These are phyloP conservation scores for Pseudopyrenochaeta lycopersici DNA, from an alignment of 2,329 filamentous ascomycete genomes.

Conservation along the genomic window DNA sequence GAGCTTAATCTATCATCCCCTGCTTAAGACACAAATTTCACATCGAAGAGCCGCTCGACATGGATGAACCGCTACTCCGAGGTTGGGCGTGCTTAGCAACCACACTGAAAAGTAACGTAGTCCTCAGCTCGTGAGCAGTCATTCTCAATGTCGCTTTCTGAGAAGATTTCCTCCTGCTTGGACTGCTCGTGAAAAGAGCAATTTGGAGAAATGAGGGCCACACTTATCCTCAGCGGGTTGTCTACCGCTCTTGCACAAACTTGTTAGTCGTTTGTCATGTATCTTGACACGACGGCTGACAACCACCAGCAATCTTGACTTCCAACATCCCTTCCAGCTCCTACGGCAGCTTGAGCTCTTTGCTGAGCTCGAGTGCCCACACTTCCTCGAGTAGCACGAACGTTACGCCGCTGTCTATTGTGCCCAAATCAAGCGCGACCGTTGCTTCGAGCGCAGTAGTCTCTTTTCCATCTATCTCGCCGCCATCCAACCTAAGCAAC, in stretches of 20 bases:
- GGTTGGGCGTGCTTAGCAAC: not conserved
- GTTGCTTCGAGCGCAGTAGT: not conserved
- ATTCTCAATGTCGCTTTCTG: not conserved
- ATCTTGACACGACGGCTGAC: not conserved
- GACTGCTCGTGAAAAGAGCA: not conserved
- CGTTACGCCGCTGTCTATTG: not conserved
- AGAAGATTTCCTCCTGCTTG: not conserved
- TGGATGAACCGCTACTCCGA: conserved; percentile 1
- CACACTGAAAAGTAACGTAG: not conserved
- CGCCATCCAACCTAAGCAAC: conserved; percentile 6
- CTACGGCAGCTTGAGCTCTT: conserved; percentile 5
- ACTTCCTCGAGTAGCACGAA: conserved; percentile 3
- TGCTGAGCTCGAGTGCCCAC: conserved; percentile 1
- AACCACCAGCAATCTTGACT: not conserved
- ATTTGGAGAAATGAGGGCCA: not conserved
- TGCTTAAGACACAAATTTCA: conserved; percentile 7
- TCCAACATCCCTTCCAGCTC: not conserved
- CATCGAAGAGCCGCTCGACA: conserved; percentile 7
- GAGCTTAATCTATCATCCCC: conserved; percentile 2
- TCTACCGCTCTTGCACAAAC: conserved; percentile 2
- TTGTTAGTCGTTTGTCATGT: not conserved
- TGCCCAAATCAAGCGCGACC: not conserved
- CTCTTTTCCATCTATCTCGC: not conserved
- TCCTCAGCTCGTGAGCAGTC: not conserved
- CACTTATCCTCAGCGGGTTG: conserved; percentile 1